These are phyloP conservation scores for Lactarius akahatsu DNA, from an alignment of 768 basidiomycete species.

Conservation along the genomic window DNA sequence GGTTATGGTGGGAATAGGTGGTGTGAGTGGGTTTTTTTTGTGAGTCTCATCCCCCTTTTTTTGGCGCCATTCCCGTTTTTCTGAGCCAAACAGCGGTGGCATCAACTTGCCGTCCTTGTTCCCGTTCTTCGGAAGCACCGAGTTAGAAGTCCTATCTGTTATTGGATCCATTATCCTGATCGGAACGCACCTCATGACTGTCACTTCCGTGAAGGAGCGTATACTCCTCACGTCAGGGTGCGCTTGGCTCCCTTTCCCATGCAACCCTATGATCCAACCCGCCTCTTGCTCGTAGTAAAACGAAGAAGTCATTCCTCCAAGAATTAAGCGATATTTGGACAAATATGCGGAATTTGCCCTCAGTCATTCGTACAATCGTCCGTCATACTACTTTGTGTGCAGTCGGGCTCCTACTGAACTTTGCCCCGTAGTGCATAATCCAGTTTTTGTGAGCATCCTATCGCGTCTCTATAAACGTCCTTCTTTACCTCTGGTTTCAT, in stretches of 20 bases:
- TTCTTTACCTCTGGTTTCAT: slow-evolving; percentile 33
- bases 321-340: slow-evolving; percentile 68
- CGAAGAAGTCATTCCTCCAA: slow-evolving; percentile 38
- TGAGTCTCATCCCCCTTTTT: slow-evolving; percentile 41
- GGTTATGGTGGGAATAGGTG: slow-evolving; percentile 85
- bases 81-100: slow-evolving; percentile 58
- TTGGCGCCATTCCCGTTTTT: background rate
- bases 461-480: background rate
- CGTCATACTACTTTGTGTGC: slow-evolving; percentile 33
- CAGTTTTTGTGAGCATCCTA: slow-evolving; percentile 64
- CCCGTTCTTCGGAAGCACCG: slow-evolving; percentile 74
- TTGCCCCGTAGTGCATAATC: slow-evolving; percentile 57
- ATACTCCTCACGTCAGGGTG: slow-evolving; percentile 52
- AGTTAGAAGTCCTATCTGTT: slow-evolving; percentile 79
- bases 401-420: background rate
- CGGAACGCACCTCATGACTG: slow-evolving; percentile 60
- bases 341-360: slow-evolving; percentile 54
- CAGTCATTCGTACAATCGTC: slow-evolving; percentile 46
- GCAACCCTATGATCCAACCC: background rate
- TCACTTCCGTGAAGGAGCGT: slow-evolving; percentile 66
- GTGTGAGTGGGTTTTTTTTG: slow-evolving; percentile 87
- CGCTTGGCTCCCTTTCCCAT: slow-evolving; percentile 28
- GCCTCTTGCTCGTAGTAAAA: slow-evolving; percentile 23
- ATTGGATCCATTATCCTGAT: slow-evolving; percentile 70
- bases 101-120: slow-evolving; percentile 68